Base-by-base conservation (phyloP, 116 monocot species). In the Papilionanthe hybrid region DNA sequence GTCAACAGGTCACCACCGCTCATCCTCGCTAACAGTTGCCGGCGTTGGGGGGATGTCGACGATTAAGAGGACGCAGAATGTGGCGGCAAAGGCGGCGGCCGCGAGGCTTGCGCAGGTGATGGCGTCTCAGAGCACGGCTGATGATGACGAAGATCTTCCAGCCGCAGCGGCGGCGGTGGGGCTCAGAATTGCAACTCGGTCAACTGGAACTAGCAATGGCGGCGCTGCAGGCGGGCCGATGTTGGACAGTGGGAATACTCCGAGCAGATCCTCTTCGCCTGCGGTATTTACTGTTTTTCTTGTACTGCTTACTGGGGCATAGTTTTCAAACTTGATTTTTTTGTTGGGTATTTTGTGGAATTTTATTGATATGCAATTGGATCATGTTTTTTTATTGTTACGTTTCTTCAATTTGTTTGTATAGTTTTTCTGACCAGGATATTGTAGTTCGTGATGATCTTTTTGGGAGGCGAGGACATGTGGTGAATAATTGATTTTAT, bases 21-120 rank as follows among this genome's bases (percentile, higher is more conserved):
- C 83, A 29, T 77, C 82, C 55, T 80, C 81, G 47, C 84, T 37
- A 57, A 10, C 78, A n/a, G 49, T 41, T 49, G 32, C 11, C 41
- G 53, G 77, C 53, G 32, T 23, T 7, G 71, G 45, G 22, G 87
- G 77, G n/a, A 28, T 87, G 23, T 83, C 92, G 80, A 78, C 78
- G 78, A 78, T 90, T 48, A 86, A 79, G 82, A 69, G 88, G 73
- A 86, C 90, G 27, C 93, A 95, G 89, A 95, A 95, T 79, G 88
- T 95, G 25, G 94, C 92, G 17, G 90, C 94, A 10, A 88, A 86
- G 81, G 92, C 92, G 5, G 94, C 94, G 47, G 90, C 92, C 55
- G 92, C 92, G 19, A 80, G 92, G 47, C 87, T 95, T 23, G 94
- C 94, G 75, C 92, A 95, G 89, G 94, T 95, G 27, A 95, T 95